Evolutionary conservation across 2,329 filamentous ascomycete species (phyloP).

Genomic region (Diaporthe ampelina): DNA sequence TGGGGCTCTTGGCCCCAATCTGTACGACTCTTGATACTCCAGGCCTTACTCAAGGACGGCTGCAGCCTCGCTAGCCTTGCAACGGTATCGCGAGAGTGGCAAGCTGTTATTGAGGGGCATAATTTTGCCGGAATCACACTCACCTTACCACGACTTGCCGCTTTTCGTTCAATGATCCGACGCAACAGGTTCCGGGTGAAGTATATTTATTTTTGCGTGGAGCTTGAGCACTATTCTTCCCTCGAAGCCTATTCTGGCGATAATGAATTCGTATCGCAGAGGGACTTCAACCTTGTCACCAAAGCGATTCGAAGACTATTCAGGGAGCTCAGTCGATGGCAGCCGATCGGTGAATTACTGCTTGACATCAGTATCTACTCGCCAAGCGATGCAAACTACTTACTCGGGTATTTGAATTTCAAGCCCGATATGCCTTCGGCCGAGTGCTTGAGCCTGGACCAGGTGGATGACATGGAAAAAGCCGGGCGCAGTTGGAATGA

Average conservation of each 20-base stretch:
- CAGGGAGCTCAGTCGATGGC: conserved; percentile 48
- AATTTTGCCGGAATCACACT: conserved; percentile 50
- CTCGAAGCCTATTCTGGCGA: conserved; percentile 37
- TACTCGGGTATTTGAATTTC: not conserved
- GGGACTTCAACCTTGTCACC: conserved; percentile 39
- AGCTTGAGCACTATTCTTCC: conserved; percentile 50
- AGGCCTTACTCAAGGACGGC: conserved; percentile 44
- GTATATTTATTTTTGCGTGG: conserved; percentile 50
- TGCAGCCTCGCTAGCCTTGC: conserved; percentile 44
- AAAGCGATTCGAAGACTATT: conserved; percentile 44
- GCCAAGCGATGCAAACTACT: not conserved
- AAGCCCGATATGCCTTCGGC: not conserved
- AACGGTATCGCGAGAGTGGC: conserved; percentile 51
- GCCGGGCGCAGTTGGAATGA: not conserved
- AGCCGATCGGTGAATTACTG: conserved; percentile 36
- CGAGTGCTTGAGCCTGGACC: not conserved
- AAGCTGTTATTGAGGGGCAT: conserved; percentile 47
- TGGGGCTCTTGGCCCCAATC: conserved; percentile 45
- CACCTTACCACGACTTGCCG: conserved; percentile 47
- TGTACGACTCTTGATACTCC: conserved; percentile 46
- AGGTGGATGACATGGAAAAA: not conserved
- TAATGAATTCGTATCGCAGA: conserved; percentile 40
- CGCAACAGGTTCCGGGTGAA: conserved; percentile 48
- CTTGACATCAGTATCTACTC: conserved; percentile 12
- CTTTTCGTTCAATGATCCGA: conserved; percentile 47